phyloP scores from a whole-genome alignment of 2,329 filamentous ascomycete species.

The Penicillium sp. region DNA sequence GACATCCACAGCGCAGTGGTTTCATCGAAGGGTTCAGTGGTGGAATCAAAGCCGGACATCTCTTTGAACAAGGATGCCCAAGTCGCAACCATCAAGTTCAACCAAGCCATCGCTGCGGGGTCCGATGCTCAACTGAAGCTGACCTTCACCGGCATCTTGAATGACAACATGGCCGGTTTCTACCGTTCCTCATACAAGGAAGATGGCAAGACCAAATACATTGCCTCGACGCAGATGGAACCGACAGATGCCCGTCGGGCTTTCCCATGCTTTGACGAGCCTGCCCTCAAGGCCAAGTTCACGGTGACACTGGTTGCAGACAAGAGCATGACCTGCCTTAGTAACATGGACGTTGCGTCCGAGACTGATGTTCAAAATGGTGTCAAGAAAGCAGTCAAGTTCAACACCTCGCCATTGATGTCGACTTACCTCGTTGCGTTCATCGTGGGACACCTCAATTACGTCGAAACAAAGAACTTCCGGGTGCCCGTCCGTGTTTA shows the following conservation, averaged over 20 bases:
- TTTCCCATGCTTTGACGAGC: constrained; percentile 96
- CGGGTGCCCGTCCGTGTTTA: constrained; percentile 91
- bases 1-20: constrained; percentile 72
- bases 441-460: constrained; percentile 88
- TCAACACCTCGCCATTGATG: constrained; percentile 89
- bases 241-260: constrained; percentile 86
- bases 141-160: constrained; percentile 71
- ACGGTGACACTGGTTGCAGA: constrained; percentile 87
- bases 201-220: constrained; percentile 70
- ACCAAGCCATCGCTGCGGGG: constrained; percentile 64
- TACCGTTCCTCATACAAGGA: constrained; percentile 92
- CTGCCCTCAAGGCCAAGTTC: constrained; percentile 86
- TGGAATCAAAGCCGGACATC: constrained; percentile 60
- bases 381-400: constrained; percentile 78
- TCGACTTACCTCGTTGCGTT: constrained; percentile 94
- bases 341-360: constrained; percentile 90
- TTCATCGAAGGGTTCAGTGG: constrained; percentile 49
- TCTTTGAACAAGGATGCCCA: constrained; percentile 73
- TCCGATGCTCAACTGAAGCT: constrained; percentile 71
- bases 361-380: constrained; percentile 65
- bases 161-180: constrained; percentile 96
- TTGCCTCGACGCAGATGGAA: constrained; percentile 95
- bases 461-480: constrained; percentile 87
- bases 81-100: constrained; percentile 73
- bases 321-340: constrained; percentile 82